phyloP scores from a whole-genome alignment of 2,329 filamentous ascomycete genomes.

The Stenocarpella maydis region DNA sequence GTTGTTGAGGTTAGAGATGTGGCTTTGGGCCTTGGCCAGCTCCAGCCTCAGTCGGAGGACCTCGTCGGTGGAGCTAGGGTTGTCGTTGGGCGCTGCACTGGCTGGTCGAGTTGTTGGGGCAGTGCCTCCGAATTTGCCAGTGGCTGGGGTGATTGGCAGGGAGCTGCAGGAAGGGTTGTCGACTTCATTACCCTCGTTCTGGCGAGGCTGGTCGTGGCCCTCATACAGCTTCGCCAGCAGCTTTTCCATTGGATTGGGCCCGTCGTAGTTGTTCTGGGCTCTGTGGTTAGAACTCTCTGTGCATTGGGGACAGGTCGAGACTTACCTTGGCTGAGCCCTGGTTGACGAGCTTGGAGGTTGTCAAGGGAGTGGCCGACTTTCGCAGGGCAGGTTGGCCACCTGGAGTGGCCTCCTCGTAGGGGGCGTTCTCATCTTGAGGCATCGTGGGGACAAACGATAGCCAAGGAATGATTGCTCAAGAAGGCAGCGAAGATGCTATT shows the following conservation, averaged over 20 bases:
- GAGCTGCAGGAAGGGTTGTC: slow-evolving; percentile 66
- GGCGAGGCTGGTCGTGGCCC: slow-evolving; percentile 58
- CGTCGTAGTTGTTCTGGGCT: slow-evolving; percentile 36
- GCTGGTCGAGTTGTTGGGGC: slow-evolving; percentile 61
- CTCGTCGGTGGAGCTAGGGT: slow-evolving; percentile 59
- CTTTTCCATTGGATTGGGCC: slow-evolving; percentile 71
- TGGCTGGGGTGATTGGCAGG: slow-evolving; percentile 69
- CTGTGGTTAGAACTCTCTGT: slow-evolving; percentile 49
- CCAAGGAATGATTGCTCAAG: slow-evolving; percentile 9
- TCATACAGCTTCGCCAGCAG: slow-evolving; percentile 64
- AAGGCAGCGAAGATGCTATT: slow-evolving; percentile 25
- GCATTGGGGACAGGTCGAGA: slow-evolving; percentile 29
- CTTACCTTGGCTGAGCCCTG: slow-evolving; percentile 62
- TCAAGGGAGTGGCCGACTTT: slow-evolving; percentile 56
- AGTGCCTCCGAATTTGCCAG: slow-evolving; percentile 59
- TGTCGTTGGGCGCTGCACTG: slow-evolving; percentile 58
- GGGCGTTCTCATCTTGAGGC: slow-evolving; percentile 34
- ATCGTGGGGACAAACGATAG: slow-evolving; percentile 19
- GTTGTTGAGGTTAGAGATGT: slow-evolving; percentile 75
- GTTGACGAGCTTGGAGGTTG: slow-evolving; percentile 64
- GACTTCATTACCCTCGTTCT: slow-evolving; percentile 71
- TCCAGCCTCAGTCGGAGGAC: slow-evolving; percentile 74
- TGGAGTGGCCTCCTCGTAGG: slow-evolving; percentile 26
- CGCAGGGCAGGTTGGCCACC: slow-evolving; percentile 42
- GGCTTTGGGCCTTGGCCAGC: slow-evolving; percentile 73